Percentiles rank a stretch among this genome's conserved stretches.
Evolutionary conservation across 768 basidiomycete species (phyloP).

Genomic region (Hygrophorus russula): DNA sequence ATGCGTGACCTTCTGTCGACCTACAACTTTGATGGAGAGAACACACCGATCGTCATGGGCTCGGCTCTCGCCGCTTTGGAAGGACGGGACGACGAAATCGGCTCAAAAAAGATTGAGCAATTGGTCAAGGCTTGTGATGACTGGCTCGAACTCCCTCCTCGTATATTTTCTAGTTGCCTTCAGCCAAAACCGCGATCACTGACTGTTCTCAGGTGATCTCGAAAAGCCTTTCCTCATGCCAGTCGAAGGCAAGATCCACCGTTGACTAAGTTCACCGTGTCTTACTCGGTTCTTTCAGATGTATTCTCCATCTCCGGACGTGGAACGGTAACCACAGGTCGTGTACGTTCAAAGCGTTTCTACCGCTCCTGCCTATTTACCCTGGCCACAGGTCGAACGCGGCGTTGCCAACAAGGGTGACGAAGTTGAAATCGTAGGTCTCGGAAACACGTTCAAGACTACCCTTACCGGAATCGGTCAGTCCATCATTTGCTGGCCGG

Average conservation of each 20-base stretch:
- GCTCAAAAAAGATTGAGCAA: constrained; percentile 68
- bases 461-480: constrained; percentile 88
- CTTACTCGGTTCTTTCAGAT: constrained; percentile 26
- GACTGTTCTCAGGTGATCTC: constrained; percentile 57
- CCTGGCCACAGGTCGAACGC: constrained; percentile 63
- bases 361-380: not conserved
- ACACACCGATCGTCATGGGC: constrained; percentile 97
- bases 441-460: constrained; percentile 75
- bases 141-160: constrained; percentile 91
- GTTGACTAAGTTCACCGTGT: not conserved
- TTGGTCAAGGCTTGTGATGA: constrained; percentile 80
- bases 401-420: constrained; percentile 84
- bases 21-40: constrained; percentile 95
- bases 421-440: constrained; percentile 89
- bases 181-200: not conserved
- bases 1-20: constrained; percentile 90
- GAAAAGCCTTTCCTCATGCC: constrained; percentile 97
- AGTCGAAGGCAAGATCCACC: constrained; percentile 53
- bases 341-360: constrained; percentile 37
- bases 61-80: constrained; percentile 94
- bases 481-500: constrained; percentile 12
- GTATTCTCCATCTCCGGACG: constrained; percentile 97
- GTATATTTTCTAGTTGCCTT: constrained; percentile 31
- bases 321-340: constrained; percentile 95
- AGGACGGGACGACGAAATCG: constrained; percentile 70